phyloP scores from a whole-genome alignment of 2,329 filamentous ascomycete species.

The Sphaerulina populicola region DNA sequence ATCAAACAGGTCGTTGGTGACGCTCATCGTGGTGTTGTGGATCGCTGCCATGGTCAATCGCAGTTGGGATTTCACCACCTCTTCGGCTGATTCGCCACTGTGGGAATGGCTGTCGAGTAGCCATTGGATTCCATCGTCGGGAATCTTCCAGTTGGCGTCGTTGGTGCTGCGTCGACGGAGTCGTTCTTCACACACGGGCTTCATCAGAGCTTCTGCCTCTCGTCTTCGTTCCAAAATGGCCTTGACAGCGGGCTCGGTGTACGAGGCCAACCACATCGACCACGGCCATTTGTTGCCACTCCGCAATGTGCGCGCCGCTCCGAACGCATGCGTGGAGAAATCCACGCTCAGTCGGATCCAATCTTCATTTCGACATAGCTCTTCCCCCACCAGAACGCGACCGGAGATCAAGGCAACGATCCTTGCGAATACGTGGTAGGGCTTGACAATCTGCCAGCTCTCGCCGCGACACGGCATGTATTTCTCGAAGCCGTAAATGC shows the following conservation, averaged over 20 bases:
- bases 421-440: constrained; percentile 9
- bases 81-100: constrained; percentile 7
- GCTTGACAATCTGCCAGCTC: constrained; percentile 10
- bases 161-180: background rate
- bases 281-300: constrained; percentile 12
- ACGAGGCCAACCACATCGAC: constrained; percentile 9
- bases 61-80: constrained; percentile 11
- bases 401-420: constrained; percentile 14
- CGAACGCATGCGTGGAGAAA: constrained; percentile 13
- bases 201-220: constrained; percentile 11
- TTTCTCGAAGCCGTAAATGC: constrained; percentile 10
- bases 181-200: constrained; percentile 10
- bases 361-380: constrained; percentile 10
- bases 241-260: constrained; percentile 10
- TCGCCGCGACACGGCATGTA: constrained; percentile 3
- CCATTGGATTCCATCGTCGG: constrained; percentile 15
- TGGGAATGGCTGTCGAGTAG: constrained; percentile 9
- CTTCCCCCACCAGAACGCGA: constrained; percentile 11
- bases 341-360: constrained; percentile 14
- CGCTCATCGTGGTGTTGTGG: constrained; percentile 15
- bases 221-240: constrained; percentile 5
- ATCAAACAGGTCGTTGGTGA: constrained; percentile 14
- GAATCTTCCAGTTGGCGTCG: constrained; percentile 6
- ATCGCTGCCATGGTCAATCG: constrained; percentile 15
- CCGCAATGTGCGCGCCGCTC: constrained; percentile 9